phyloP scores from a whole-genome alignment of 768 basidiomycete genomes.

The Boletellus sp. region DNA sequence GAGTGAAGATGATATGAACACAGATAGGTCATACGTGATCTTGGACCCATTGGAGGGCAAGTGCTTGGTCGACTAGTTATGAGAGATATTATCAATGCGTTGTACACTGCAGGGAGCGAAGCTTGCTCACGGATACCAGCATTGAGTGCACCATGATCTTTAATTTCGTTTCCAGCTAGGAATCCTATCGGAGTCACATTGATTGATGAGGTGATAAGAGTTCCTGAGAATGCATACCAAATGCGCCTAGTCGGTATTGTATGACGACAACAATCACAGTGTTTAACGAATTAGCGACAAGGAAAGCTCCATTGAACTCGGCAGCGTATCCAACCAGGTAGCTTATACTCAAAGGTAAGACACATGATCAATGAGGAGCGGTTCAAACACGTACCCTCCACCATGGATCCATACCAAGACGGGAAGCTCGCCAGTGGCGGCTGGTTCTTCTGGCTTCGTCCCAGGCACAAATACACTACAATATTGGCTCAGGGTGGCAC shows the following conservation, averaged over 20 bases:
- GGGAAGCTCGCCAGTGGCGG: conserved; percentile 16
- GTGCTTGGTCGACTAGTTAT: conserved; percentile 36
- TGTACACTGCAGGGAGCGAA: not conserved
- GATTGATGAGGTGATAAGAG: too few species aligned
- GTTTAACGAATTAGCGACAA: too few species aligned
- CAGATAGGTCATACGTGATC: conserved; percentile 20
- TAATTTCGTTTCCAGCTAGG: conserved; percentile 28
- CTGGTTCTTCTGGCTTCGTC: not conserved
- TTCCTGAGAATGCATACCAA: too few species aligned
- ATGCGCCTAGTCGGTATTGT: too few species aligned
- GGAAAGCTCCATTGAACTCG: too few species aligned
- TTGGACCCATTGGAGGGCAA: conserved; percentile 37
- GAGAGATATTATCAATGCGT: not conserved
- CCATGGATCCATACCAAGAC: conserved; percentile 38
- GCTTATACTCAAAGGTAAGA: too few species aligned
- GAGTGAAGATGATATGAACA: not conserved
- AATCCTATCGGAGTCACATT: conserved; percentile 24
- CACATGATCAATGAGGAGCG: too few species aligned
- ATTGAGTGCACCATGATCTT: conserved; percentile 31
- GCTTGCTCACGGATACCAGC: conserved; percentile 31
- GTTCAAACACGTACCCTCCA: conserved; percentile 29
- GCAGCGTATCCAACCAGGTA: too few species aligned
- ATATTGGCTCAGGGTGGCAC: too few species aligned
- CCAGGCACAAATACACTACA: conserved; percentile 15
- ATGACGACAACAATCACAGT: too few species aligned